Base-by-base conservation (phyloP, 345 rosid genomes). In the Eucalyptus pauciflora region DNA sequence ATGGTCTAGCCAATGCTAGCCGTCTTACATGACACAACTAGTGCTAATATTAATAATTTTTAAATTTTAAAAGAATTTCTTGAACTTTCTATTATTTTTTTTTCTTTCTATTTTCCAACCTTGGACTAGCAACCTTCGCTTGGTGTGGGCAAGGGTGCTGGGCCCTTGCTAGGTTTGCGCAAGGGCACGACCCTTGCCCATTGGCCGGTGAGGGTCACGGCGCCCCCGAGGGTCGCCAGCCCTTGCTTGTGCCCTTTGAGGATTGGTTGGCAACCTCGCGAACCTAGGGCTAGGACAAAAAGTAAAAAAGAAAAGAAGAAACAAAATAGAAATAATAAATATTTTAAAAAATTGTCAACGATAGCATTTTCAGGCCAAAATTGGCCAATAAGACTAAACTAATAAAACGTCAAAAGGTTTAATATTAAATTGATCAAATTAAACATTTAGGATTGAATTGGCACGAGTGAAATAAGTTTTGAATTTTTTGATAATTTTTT, bases 1-100 rank as follows among this genome's bases (percentile, higher is more conserved):
- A 4, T 13, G 31, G 16, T 62, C 8, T 62, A 62, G 69, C 14
- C 0, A 13, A 1, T 6, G 15, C 0, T 13, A 11, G 7, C 1
- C 1, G 1, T 62, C 17, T 29, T 62, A 58, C 2, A 0, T 25
- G n/a, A 12, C 7, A 58, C 0, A 0, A 0, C 1, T 5, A 52
- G 10, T 52, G 4, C 5, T 18, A 52, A 52, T 2, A 20, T 52
- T 0, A 52, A 8, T 52, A 18, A 52, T 20, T 52, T 52, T 52
- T 18, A 52, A 52, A 52, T 10, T 58, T 58, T 25, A 4, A 24
- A 56, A 58, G 0, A 1, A 0, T 25, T 58, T 25, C 13, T 5
- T 25, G n/a, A 58, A 58, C 11, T 58, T 58, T 52, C 24, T 52
- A 58, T 58, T 58, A 25, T 5, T 10, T 0, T 2, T n/a, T 27